Evolutionary conservation across 495 filamentous ascomycete genomes (phyloP).

Genomic region (Xylaria palmicola): DNA sequence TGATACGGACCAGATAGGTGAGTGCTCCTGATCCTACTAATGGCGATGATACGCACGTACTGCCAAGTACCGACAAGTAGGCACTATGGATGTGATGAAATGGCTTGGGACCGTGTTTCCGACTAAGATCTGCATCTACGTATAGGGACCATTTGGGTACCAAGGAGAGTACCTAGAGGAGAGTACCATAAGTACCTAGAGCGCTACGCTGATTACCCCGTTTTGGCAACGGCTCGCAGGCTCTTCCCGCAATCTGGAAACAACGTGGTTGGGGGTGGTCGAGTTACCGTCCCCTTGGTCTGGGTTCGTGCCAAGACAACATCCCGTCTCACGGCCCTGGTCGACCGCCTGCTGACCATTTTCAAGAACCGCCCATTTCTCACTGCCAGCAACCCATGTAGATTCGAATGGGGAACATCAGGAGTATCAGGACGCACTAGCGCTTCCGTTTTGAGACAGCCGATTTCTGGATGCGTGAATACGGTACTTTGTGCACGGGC

Average conservation of each 20-base stretch:
- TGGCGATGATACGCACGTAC: too few relatives aligned
- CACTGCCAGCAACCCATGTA: neutral
- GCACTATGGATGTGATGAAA: too few relatives aligned
- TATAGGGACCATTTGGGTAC: too few relatives aligned
- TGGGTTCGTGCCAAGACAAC: conserved; percentile 18
- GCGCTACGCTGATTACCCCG: neutral
- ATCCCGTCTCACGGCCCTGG: conserved; percentile 19
- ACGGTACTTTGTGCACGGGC: too few relatives aligned
- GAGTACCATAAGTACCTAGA: too few relatives aligned
- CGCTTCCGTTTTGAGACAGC: conserved; percentile 3
- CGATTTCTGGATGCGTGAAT: neutral
- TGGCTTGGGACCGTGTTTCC: too few relatives aligned
- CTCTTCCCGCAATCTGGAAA: conserved; percentile 15
- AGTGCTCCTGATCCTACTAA: too few relatives aligned
- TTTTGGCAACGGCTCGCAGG: conserved; percentile 12
- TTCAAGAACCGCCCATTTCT: neutral
- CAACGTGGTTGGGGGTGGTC: conserved; percentile 15
- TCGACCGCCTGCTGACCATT: conserved; percentile 2
- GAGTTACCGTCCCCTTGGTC: conserved; percentile 17
- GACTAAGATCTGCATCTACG: too few relatives aligned
- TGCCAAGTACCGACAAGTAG: too few relatives aligned
- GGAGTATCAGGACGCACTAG: conserved; percentile 10
- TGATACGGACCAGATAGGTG: too few relatives aligned
- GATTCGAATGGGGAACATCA: conserved; percentile 9
- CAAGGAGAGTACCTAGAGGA: too few relatives aligned